Conservation (phyloP, 1,284 basidiomycete species). For the Malassezia nana region DNA sequence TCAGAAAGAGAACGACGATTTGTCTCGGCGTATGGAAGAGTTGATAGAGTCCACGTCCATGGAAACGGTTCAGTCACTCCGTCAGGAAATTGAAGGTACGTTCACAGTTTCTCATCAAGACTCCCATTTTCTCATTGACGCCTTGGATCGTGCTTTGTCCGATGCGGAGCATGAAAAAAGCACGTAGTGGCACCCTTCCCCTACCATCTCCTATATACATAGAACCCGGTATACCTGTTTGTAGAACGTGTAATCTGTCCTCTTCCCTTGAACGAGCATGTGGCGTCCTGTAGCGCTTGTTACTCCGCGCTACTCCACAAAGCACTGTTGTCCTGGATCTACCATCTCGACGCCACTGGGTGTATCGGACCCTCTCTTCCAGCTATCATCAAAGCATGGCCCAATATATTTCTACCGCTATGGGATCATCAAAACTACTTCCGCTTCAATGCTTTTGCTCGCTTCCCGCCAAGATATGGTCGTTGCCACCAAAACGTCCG, state of each 20-base stretch:
- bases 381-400: too few species aligned
- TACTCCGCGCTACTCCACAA: too few species aligned
- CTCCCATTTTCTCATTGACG: constrained; percentile 10
- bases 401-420: too few species aligned
- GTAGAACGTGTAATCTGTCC: too few species aligned
- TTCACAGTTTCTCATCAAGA: constrained; percentile 7
- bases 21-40: neutral
- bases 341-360: too few species aligned
- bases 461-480: neutral
- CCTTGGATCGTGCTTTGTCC: constrained; percentile 2
- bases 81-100: constrained; percentile 10
- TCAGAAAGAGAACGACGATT: constrained; percentile 13
- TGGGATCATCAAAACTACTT: neutral
- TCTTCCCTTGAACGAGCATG: too few species aligned
- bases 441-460: neutral
- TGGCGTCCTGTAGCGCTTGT: too few species aligned
- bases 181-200: neutral
- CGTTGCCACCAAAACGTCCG: neutral
- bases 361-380: too few species aligned
- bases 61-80: neutral
- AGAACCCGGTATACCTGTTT: neutral
- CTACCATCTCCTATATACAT: neutral
- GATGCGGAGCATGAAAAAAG: neutral
- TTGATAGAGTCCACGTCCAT: neutral
- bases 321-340: too few species aligned